Conservation (phyloP, 805 yeast species). For the Aciculoconidium aculeatum region DNA sequence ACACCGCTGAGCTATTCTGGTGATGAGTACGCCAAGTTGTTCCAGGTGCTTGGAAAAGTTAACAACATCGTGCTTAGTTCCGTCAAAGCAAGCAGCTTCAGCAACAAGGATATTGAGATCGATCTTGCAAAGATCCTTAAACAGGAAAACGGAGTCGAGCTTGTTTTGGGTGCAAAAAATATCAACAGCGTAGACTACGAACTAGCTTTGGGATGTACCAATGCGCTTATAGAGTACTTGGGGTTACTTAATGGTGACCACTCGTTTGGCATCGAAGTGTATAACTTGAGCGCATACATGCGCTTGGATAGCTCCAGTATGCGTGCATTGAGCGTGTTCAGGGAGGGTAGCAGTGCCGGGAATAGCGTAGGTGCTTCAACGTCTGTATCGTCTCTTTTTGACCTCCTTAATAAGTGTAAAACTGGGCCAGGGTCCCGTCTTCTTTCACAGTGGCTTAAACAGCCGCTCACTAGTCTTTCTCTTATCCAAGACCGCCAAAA, state of each 20-base stretch:
- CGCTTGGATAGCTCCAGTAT: conserved; percentile 87
- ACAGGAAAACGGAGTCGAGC: conserved; percentile 23
- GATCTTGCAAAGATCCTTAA: conserved; percentile 66
- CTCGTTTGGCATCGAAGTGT: conserved; percentile 51
- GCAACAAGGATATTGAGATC: conserved; percentile 63
- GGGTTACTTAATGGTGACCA: conserved; percentile 59
- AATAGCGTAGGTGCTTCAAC: conserved; percentile 1
- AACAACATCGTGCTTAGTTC: conserved; percentile 71
- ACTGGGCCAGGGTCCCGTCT: conserved; percentile 85
- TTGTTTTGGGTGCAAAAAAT: conserved; percentile 51
- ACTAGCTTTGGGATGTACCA: conserved; percentile 55
- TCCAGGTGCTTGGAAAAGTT: conserved; percentile 62
- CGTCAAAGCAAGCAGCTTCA: conserved; percentile 51
- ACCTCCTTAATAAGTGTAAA: conserved; percentile 81
- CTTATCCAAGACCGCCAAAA: conserved; percentile 65
- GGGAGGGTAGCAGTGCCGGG: conserved; percentile 42
- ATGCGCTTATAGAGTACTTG: conserved; percentile 66
- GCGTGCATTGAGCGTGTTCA: conserved; percentile 78
- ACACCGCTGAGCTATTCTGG: conserved; percentile 43
- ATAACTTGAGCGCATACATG: conserved; percentile 77
- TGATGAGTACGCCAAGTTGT: conserved; percentile 56
- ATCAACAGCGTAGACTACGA: conserved; percentile 38
- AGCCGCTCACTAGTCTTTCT: conserved; percentile 68
- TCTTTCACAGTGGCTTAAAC: conserved; percentile 91
- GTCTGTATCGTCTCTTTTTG: conserved; percentile 53